These are phyloP conservation scores for Balamuthia mandrillaris DNA, from an alignment of 208 protist species.

Conservation along the genomic window DNA sequence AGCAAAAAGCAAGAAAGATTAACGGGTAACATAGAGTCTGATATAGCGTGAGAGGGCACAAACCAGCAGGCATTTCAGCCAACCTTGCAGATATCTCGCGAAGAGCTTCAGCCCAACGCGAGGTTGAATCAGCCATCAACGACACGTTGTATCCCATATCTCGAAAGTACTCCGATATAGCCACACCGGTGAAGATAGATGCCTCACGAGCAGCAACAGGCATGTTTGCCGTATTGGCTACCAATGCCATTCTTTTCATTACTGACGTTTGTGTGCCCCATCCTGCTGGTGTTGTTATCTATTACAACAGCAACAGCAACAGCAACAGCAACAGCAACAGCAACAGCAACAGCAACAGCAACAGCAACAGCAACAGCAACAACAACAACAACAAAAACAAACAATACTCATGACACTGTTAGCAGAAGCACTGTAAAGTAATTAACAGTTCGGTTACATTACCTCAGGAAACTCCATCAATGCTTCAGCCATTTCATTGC, in stretches of 20 bases:
- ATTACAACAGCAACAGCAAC: too few species aligned
- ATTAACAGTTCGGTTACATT: too few species aligned
- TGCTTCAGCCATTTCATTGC: conserved; percentile 99
- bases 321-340: too few species aligned
- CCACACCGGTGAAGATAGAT: conserved; percentile 97
- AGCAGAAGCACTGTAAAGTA: not conserved
- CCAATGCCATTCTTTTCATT: conserved; percentile 99
- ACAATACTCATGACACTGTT: too few species aligned
- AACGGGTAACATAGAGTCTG: not conserved
- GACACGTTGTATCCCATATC: conserved; percentile 99
- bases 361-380: not conserved
- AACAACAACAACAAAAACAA: not conserved
- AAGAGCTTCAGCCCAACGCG: conserved; percentile 99
- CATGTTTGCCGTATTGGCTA: conserved; percentile 99
- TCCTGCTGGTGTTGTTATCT: too few species aligned
- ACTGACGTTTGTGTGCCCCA: conserved; percentile 94
- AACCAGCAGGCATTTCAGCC: conserved; percentile 97
- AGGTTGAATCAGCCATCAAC: conserved; percentile 99
- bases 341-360: conserved; percentile 64
- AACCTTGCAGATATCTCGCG: conserved; percentile 99
- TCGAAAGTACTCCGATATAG: conserved; percentile 97
- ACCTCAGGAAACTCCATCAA: conserved; percentile 98
- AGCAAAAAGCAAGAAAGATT: not conserved
- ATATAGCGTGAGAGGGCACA: not conserved
- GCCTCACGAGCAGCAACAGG: conserved; percentile 99